Evolutionary conservation across 148 eudicot species (phyloP).

Genomic region (Agrostemma githago): DNA sequence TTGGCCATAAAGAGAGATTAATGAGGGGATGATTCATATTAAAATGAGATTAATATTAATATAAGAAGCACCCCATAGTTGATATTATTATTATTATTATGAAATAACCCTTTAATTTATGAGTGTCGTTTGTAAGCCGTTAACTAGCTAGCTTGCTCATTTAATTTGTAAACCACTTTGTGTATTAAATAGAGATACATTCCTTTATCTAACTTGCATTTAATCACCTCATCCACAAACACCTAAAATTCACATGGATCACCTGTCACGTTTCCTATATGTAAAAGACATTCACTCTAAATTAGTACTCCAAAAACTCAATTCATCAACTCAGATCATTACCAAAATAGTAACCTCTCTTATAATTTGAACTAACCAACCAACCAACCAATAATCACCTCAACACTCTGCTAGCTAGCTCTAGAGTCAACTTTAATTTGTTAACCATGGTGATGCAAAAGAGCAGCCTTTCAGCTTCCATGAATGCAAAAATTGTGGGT

Average conservation of each 20-base stretch:
- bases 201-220: not conserved
- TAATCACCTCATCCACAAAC: slow-evolving; percentile 1
- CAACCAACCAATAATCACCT: not conserved
- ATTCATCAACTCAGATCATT: not conserved
- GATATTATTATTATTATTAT: too few species aligned
- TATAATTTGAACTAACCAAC: not conserved
- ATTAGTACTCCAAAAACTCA: slow-evolving; percentile 13
- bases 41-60: too few species aligned
- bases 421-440: too few species aligned
- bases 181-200: too few species aligned
- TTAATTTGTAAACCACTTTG: too few species aligned
- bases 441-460: slow-evolving; percentile 48
- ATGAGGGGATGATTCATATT: too few species aligned
- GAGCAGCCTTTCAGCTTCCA: slow-evolving; percentile 34
- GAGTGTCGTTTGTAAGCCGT: too few species aligned
- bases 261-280: slow-evolving; percentile 18
- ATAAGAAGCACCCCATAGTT: too few species aligned
- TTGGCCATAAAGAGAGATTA: too few species aligned
- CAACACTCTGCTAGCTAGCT: not conserved
- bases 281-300: slow-evolving; percentile 6
- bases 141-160: too few species aligned
- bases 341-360: slow-evolving; percentile 3
- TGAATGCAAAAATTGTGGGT: slow-evolving; percentile 65
- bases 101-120: too few species aligned
- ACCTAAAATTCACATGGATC: not conserved